Evolutionary conservation across 1,284 basidiomycete genomes (phyloP).

Genomic region (Irpex sp.): DNA sequence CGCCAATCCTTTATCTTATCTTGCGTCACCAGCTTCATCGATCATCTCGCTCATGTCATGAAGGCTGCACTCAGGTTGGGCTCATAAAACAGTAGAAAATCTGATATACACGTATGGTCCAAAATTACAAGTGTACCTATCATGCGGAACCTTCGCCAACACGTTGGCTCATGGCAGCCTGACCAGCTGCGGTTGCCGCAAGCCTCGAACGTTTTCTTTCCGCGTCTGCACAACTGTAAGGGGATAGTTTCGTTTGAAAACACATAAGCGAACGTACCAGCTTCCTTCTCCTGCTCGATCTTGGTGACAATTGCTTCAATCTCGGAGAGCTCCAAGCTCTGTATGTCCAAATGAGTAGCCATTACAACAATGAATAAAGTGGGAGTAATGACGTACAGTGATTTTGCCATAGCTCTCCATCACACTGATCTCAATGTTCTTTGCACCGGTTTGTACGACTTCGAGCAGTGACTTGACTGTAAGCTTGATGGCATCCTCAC

Average conservation of each 20-base stretch:
- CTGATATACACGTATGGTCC: slow-evolving; percentile 12
- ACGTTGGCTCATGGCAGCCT: slow-evolving; percentile 78
- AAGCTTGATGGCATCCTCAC: slow-evolving; percentile 91
- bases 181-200: slow-evolving; percentile 78
- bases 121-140: slow-evolving; percentile 11
- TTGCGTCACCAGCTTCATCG: neutral
- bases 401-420: slow-evolving; percentile 94
- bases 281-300: slow-evolving; percentile 95
- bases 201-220: slow-evolving; percentile 79
- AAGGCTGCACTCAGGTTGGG: neutral
- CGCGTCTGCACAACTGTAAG: slow-evolving; percentile 53
- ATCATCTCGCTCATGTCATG: neutral
- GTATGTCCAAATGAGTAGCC: slow-evolving; percentile 7
- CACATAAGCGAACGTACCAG: slow-evolving; percentile 47
- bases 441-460: slow-evolving; percentile 98
- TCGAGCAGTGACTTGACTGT: slow-evolving; percentile 96
- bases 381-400: slow-evolving; percentile 53
- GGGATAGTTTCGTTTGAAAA: neutral
- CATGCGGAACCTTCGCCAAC: slow-evolving; percentile 32
- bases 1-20: neutral
- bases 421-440: slow-evolving; percentile 97
- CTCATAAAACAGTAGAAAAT: neutral
- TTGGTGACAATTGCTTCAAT: slow-evolving; percentile 89
- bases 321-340: slow-evolving; percentile 84
- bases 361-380: neutral